Base-by-base conservation (phyloP, 345 rosid genomes). In the Brassica juncea region DNA sequence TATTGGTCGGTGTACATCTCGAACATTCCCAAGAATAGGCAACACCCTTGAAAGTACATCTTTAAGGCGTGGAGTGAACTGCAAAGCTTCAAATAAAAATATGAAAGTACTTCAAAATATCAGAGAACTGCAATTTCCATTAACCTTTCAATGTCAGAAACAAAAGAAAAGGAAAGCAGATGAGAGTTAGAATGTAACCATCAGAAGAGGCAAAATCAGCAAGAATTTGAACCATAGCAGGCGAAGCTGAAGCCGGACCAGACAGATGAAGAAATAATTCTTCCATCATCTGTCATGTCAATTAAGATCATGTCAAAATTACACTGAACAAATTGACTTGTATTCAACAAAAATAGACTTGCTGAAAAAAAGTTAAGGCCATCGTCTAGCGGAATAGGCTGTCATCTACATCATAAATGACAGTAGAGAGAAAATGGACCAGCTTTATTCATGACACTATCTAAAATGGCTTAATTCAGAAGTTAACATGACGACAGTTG, bases 191-290 rank as follows among this genome's bases (percentile, higher is more conserved):
- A 84, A 63, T 73, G 57, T 80, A 86, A 94, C 99, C 97, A 89
- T 94, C 95, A 85, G 92, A 89, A 64, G 94, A 88, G 80, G 99
- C 95, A 82, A 91, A 94, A 83, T 94, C 99, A 34, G 99, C 95
- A 81, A 94, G 97, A 70, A 87, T 94, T 86, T 92, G 97, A 86
- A 91, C 90, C 97, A 94, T 92, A 71, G 94, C 94, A 42, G 99
- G 97, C 52, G 89, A 80, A 82, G 97, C 89, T 63, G 92, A 81
- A 78, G 89, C 90, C 3, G 90, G 85, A 70, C 97, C 92, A 70
- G 89, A 82, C 74, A 94, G 74, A 82, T 92, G 91, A 79, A 89
- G 88, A 86, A 87, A 90, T 80, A 94, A 88, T 82, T 94, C 99
- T 83, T 94, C 97, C 90, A 94, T 89, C 99, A 94, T 92, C 99